Evolutionary conservation across 108 stramenopile species (phyloP).

Genomic region (Cyclotella sp.): DNA sequence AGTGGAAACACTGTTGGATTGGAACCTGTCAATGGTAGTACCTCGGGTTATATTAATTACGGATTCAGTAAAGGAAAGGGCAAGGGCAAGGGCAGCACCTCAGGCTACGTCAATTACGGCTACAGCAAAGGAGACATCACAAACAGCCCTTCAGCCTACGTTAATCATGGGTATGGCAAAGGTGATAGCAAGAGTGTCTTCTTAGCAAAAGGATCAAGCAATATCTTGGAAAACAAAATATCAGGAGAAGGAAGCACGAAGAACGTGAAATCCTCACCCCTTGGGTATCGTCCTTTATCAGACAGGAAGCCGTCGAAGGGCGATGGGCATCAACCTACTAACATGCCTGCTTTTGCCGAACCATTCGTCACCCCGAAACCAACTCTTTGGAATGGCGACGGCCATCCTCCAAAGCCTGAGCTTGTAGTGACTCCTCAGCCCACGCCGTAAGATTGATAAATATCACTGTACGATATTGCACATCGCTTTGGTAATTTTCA

Average conservation of each 20-base stretch:
- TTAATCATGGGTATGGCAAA: not conserved
- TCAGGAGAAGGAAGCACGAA: not conserved
- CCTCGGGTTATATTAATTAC: not conserved
- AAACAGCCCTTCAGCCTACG: too few relatives aligned
- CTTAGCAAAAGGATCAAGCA: not conserved
- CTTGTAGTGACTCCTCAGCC: slow-evolving; percentile 1
- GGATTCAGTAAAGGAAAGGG: not conserved
- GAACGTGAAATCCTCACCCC: not conserved
- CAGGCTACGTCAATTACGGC: not conserved
- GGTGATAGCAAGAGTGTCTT: not conserved
- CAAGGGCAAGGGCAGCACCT: not conserved
- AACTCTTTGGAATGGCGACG: slow-evolving; percentile 1
- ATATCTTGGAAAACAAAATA: not conserved
- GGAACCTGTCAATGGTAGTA: not conserved
- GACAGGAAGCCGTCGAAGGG: slow-evolving; percentile 4
- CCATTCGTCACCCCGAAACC: not conserved
- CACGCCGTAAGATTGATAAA: not conserved
- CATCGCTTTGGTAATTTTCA: not conserved
- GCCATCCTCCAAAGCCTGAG: not conserved
- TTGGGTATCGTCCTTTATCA: not conserved
- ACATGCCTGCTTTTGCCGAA: not conserved
- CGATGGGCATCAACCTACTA: slow-evolving; percentile 3
- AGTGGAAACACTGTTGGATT: not conserved
- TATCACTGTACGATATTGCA: not conserved
- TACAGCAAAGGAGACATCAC: slow-evolving; percentile 5